A percentile compares a stretch with the other conserved stretches of the same genome.
phyloP scores from a whole-genome alignment of 2,329 filamentous ascomycete species.

The Blumeriella jaapii region DNA sequence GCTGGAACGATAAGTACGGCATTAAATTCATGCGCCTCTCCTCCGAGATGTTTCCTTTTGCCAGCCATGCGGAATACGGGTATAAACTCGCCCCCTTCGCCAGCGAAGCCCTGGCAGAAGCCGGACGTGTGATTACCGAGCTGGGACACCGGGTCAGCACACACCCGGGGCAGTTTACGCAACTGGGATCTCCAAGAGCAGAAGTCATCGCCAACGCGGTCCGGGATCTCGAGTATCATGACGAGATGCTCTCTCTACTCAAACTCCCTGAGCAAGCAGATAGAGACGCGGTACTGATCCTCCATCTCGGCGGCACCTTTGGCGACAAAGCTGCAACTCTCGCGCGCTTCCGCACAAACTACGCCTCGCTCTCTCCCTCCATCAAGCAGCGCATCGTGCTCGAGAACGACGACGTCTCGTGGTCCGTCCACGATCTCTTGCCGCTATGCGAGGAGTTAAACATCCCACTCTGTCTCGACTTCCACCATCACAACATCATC shows the following conservation, averaged over 20 bases:
- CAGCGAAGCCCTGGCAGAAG: conserved; percentile 62
- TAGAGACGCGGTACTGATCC: conserved; percentile 82
- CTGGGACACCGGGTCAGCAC: conserved; percentile 78
- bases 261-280: conserved; percentile 67
- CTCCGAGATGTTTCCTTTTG: conserved; percentile 96
- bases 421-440: conserved; percentile 83
- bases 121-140: conserved; percentile 63
- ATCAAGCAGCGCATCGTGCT: conserved; percentile 76
- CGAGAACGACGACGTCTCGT: conserved; percentile 90
- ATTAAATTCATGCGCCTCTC: conserved; percentile 90
- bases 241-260: conserved; percentile 70
- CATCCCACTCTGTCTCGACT: conserved; percentile 86
- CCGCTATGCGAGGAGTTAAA: conserved; percentile 89
- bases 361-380: conserved; percentile 46
- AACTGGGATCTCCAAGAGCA: conserved; percentile 70
- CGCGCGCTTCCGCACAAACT: conserved; percentile 43
- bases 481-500: conserved; percentile 89
- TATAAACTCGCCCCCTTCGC: conserved; percentile 81
- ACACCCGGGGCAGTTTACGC: conserved; percentile 87
- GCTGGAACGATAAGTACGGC: conserved; percentile 84
- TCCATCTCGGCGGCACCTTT: conserved; percentile 87
- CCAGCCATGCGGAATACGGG: conserved; percentile 75
- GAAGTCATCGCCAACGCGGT: conserved; percentile 68
- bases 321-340: conserved; percentile 53
- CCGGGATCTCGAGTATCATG: conserved; percentile 78